Percentiles rank a stretch among this genome's conserved stretches.
Evolutionary conservation across 2,329 filamentous ascomycete genomes (phyloP).

Genomic region (Paecilomyces formosus): DNA sequence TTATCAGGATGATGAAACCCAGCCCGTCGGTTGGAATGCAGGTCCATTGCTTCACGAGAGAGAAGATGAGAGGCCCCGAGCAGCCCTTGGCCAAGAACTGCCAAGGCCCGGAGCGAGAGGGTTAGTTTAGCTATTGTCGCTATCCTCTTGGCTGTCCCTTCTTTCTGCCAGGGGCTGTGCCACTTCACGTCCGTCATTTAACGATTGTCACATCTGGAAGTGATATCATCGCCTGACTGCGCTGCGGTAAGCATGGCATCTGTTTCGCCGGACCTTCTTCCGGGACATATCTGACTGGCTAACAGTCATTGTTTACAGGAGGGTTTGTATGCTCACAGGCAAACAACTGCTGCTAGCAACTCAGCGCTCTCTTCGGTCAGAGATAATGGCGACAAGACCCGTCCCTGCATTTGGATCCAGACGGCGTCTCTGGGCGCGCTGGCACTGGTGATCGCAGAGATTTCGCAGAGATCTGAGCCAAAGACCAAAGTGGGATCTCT

Average conservation of each 20-base stretch:
- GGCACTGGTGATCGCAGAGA: neutral
- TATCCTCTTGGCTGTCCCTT: neutral
- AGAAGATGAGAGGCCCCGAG: neutral
- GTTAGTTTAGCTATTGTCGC: too few species aligned
- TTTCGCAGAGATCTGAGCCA: neutral
- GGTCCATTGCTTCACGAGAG: neutral
- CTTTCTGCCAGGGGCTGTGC: neutral
- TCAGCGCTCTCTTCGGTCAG: neutral
- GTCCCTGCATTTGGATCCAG: neutral
- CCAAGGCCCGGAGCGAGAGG: neutral
- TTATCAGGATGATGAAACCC: neutral
- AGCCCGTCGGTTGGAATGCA: neutral
- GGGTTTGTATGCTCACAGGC: too few species aligned
- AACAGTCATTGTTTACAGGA: neutral
- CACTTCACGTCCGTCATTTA: neutral
- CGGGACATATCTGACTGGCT: neutral
- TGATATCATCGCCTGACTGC: neutral
- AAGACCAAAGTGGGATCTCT: neutral
- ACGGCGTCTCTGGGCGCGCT: neutral
- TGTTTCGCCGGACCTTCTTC: neutral
- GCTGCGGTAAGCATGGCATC: neutral
- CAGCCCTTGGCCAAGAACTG: neutral
- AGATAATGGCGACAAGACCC: neutral
- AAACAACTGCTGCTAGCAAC: too few species aligned
- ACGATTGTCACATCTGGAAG: neutral